phyloP scores from a whole-genome alignment of 73 alveolate species.

The Breviolum minutum region DNA sequence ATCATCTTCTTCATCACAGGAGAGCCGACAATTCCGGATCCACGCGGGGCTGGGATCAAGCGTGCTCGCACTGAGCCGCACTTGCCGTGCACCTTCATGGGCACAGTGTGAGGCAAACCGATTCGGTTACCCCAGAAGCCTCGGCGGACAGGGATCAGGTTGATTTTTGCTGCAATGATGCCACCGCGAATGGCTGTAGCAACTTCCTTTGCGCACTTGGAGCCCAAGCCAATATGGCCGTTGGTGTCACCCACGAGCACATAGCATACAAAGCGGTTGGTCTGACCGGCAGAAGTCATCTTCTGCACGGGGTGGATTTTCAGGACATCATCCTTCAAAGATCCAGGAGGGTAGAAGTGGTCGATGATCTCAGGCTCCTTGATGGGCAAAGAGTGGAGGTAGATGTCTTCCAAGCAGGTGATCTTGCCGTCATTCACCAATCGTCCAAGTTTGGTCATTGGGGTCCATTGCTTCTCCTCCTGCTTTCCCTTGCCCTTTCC shows the following conservation, averaged over 20 bases:
- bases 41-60: conserved; percentile 99
- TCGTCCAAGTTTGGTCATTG: conserved; percentile 99
- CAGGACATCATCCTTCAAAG: conserved; percentile 99
- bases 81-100: conserved; percentile 99
- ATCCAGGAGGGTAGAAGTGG: conserved; percentile 97
- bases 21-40: conserved; percentile 99
- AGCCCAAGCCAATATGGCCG: conserved; percentile 99
- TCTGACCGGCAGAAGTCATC: conserved; percentile 99
- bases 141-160: conserved; percentile 99
- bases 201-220: conserved; percentile 99
- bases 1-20: conserved; percentile 99
- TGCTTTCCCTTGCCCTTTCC: conserved; percentile 97
- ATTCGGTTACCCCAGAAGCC: conserved; percentile 99
- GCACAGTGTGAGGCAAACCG: conserved; percentile 99
- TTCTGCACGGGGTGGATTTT: conserved; percentile 99
- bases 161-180: conserved; percentile 99
- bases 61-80: conserved; percentile 99
- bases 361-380: conserved; percentile 99
- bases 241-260: conserved; percentile 99
- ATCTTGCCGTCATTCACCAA: conserved; percentile 99
- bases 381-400: conserved; percentile 99
- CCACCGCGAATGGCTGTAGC: conserved; percentile 99
- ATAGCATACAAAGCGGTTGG: conserved; percentile 99
- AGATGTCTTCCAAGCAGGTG: conserved; percentile 99
- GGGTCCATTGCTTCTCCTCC: conserved; percentile 99